A percentile compares a stretch with the other conserved stretches of the same genome.
phyloP scores from a whole-genome alignment of 2,329 filamentous ascomycete species.

The Venturia aucupariae region DNA sequence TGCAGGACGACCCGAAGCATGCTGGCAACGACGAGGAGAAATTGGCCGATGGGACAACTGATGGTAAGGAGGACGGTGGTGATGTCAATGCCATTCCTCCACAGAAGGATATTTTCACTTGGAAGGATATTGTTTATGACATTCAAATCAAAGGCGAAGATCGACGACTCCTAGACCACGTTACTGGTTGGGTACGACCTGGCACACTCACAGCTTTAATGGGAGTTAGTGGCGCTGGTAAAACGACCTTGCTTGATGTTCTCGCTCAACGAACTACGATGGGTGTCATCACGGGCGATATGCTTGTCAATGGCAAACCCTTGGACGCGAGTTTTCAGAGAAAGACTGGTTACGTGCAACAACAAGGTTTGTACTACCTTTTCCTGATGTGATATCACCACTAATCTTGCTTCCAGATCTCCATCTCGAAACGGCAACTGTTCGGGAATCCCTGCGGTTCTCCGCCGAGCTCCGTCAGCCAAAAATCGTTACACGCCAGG shows the following conservation, averaged over 20 bases:
- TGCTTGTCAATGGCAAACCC: conserved; percentile 58
- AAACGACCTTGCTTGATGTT: conserved; percentile 74
- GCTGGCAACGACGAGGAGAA: conserved; percentile 57
- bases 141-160: conserved; percentile 42
- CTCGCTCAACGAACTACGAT: conserved; percentile 61
- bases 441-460: conserved; percentile 14
- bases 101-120: conserved; percentile 35
- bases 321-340: conserved; percentile 57
- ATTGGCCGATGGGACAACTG: conserved; percentile 47
- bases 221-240: conserved; percentile 68
- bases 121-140: conserved; percentile 48
- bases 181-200: conserved; percentile 47
- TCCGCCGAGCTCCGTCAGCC: conserved; percentile 14
- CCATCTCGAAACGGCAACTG: conserved; percentile 41
- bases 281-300: conserved; percentile 57
- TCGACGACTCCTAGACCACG: conserved; percentile 43
- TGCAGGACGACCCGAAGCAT: conserved; percentile 2
- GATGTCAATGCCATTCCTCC: conserved; percentile 14
- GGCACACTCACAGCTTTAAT: conserved; percentile 41
- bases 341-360: conserved; percentile 48
- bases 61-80: conserved; percentile 28
- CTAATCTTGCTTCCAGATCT: conserved; percentile 46
- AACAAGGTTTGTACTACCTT: conserved; percentile 24
- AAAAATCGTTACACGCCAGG: conserved; percentile 24
- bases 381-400: conserved; percentile 47